Conservation (phyloP, 2,329 filamentous ascomycete species). For the Calonectria hawksworthii region DNA sequence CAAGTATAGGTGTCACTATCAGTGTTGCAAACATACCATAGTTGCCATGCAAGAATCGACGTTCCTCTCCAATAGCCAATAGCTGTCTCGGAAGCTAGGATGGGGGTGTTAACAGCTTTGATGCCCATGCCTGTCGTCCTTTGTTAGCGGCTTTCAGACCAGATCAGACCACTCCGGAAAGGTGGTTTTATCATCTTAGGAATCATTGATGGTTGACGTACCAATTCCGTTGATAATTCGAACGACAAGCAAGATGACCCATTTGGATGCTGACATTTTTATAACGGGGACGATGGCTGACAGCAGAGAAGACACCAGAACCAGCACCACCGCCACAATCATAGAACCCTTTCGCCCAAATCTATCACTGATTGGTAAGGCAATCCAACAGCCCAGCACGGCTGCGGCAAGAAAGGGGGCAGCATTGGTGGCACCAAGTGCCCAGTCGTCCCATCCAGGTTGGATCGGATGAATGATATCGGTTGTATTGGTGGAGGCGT, state of each 20-base stretch:
- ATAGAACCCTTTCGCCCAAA: conserved; percentile 56
- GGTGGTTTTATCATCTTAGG: conserved; percentile 31
- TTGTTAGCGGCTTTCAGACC: background rate
- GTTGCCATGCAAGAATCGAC: conserved; percentile 63
- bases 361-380: conserved; percentile 55
- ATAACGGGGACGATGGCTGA: conserved; percentile 54
- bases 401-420: conserved; percentile 55
- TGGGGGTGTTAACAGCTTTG: conserved; percentile 63
- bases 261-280: conserved; percentile 44
- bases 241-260: conserved; percentile 49
- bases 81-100: conserved; percentile 62
- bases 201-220: conserved; percentile 49
- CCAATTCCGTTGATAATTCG: conserved; percentile 39
- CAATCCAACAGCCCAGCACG: conserved; percentile 51
- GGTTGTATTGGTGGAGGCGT: background rate
- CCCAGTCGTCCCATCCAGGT: conserved; percentile 2
- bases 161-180: conserved; percentile 23
- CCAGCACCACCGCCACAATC: conserved; percentile 53
- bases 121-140: conserved; percentile 58
- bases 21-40: conserved; percentile 52
- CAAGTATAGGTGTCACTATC: conserved; percentile 42
- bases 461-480: background rate
- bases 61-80: conserved; percentile 63
- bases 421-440: conserved; percentile 52
- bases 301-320: conserved; percentile 54